These are phyloP conservation scores for Mercurialis annua DNA, from an alignment of 345 rosid genomes.

Conservation along the genomic window DNA sequence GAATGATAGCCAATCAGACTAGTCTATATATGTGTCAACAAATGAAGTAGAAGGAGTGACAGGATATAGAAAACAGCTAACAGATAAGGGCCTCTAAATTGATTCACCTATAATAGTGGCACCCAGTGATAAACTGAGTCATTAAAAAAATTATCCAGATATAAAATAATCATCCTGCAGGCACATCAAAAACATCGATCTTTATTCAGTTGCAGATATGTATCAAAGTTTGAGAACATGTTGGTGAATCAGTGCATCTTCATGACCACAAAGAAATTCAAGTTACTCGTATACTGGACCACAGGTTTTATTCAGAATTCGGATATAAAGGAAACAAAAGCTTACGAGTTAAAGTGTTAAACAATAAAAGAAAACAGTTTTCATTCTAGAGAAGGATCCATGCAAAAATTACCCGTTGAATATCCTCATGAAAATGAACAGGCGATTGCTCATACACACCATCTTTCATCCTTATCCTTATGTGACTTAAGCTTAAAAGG, in stretches of 20 bases:
- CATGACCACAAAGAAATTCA: neutral
- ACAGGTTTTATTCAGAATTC: neutral
- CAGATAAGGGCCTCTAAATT: neutral
- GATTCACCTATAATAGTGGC: neutral
- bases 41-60: neutral
- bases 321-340: conserved; percentile 5
- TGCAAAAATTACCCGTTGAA: conserved; percentile 54
- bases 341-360: neutral
- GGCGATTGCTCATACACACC: conserved; percentile 74
- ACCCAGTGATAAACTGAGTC: neutral
- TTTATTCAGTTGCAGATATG: neutral
- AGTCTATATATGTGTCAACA: neutral
- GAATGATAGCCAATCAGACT: neutral
- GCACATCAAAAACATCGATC: neutral
- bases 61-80: neutral
- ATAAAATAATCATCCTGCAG: neutral
- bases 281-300: neutral
- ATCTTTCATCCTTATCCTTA: conserved; percentile 71
- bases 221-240: neutral
- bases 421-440: conserved; percentile 53
- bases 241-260: neutral
- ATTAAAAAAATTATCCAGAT: neutral
- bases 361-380: neutral
- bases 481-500: conserved; percentile 43
- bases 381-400: conserved; percentile 8